Base-by-base conservation (phyloP, 1,284 basidiomycete genomes). In the Thecaphora thlaspeos region DNA sequence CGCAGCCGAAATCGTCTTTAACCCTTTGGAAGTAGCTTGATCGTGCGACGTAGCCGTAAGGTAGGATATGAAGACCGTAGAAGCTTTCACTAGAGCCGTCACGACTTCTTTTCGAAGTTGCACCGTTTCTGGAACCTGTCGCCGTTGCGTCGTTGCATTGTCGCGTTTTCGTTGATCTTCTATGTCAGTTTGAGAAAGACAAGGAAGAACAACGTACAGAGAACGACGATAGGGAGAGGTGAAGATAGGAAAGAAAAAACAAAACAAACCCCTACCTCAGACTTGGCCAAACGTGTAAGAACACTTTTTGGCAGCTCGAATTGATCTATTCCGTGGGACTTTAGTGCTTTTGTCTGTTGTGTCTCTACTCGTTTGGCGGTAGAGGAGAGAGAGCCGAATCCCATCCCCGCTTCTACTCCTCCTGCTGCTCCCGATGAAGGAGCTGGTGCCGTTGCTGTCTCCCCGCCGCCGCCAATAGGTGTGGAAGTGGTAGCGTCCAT, bases 41-140 rank as follows among this genome's bases (percentile, higher is more conserved):
- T 93, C 91, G 69, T 93, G 91, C 0, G 91, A 88, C 3, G 89
- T 91, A 10, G 56, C 30, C 30, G 52, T 57, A 17, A 94, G 81
- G 70, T 91, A 92, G 78, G 88, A 91, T 68, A 95, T 91, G 77
- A 93, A 94, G 22, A 93, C 87, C 0, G 90, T 91, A 2, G 90
- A 90, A 21, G 87, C 86, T 72, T 91, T 90, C 19, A 89, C 82
- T 4, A 93, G 82, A 11, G 90, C 88, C 1, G 88, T 79, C 0
- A 90, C 85, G 0, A 88, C 88, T 59, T 94, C 91, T 68, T 91
- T 91, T 69, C 91, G 88, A 56, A 94, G 79, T 75, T 92, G 91
- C 4, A 87, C 84, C 62, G 85, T 87, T 10, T 91, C 88, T 4
- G 90, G 89, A 14, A 93, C 81, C 90, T 92, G 62, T 2, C 18